Base-by-base conservation (phyloP, 1,284 basidiomycete species). In the Leccinum pachyderme region DNA sequence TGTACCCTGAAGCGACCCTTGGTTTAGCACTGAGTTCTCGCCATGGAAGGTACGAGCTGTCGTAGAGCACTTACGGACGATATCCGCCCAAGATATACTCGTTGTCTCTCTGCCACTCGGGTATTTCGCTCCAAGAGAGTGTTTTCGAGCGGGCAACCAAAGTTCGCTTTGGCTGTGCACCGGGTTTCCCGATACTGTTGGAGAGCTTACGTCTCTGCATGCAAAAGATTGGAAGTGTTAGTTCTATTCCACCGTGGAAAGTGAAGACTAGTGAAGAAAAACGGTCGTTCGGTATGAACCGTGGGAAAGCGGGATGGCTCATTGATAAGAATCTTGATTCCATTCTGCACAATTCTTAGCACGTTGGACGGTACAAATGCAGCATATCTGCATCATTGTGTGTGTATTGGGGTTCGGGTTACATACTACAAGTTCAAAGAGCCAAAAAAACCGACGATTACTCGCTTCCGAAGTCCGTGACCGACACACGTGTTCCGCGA, bases 41-140 rank as follows among this genome's bases (percentile, higher is more conserved):
- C 31, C 25, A 47, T 29, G 31, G 46, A 32, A 47, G 58, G 45
- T 46, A 54, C 52, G 31, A 53, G 56, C 52, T 48, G 28, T 47
- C 29, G 18, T 37, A 32, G 32, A 47, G 51, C 46, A 39, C 76
- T 64, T 62, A 89, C 82, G 83, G 77, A 67, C 91, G 76, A 69
- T 93, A 93, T 3, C 91, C 91, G 25, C 71, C 75, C 57, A 82
- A 53, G 60, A 93, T 89, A 66, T 81, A 87, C 60, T 89, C 86
- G 62, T 93, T 93, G 71, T 93, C 88, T 60, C 73, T 79, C 68
- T 83, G 83, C 86, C 86, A 90, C 37, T 79, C 77, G 47, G 83
- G 81, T 49, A 88, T 74, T 54, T 87, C 82, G n/a, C 72, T 57
- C 82, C 83, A 89, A n/a, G 73, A 74, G 51, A 87, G 62, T 15